Evolutionary conservation across 768 basidiomycete species (phyloP).

Genomic region (Cystobasidium tubakii): DNA sequence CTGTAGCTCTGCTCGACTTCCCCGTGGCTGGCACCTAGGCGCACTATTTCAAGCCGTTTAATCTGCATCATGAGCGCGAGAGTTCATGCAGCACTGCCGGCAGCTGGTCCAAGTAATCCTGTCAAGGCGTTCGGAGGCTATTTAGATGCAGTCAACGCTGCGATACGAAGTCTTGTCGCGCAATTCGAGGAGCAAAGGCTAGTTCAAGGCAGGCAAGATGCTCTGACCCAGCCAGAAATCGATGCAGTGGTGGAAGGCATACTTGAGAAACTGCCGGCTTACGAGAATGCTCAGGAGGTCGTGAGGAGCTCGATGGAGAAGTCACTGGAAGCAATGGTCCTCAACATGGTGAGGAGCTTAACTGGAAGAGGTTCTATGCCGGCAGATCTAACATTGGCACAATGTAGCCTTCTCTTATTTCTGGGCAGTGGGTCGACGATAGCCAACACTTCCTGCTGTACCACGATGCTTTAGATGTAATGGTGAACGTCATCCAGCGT

Average conservation of each 20-base stretch:
- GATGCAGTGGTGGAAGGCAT: not conserved
- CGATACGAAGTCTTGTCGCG: not conserved
- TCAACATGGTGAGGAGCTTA: slow-evolving; percentile 25
- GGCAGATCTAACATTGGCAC: not conserved
- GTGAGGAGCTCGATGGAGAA: slow-evolving; percentile 20
- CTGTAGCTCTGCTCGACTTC: no score
- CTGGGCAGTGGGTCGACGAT: slow-evolving; percentile 18
- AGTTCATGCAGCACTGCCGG: not conserved
- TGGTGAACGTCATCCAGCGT: not conserved
- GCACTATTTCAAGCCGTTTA: not conserved
- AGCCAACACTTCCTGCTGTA: slow-evolving; percentile 23
- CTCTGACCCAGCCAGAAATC: slow-evolving; percentile 10
- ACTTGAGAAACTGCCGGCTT: slow-evolving; percentile 17
- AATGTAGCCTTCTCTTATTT: not conserved
- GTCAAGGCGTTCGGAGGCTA: slow-evolving; percentile 25
- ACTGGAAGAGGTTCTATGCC: not conserved
- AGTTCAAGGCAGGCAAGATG: not conserved
- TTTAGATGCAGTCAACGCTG: not conserved
- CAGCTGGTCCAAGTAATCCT: slow-evolving; percentile 27
- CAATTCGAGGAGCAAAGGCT: slow-evolving; percentile 18
- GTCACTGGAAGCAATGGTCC: slow-evolving; percentile 17
- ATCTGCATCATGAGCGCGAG: not conserved
- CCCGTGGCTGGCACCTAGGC: no score
- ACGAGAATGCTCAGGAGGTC: slow-evolving; percentile 19
- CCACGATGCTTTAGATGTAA: slow-evolving; percentile 25